Base-by-base conservation (phyloP, 495 filamentous ascomycete species). In the Saxispiralis lemnorum region DNA sequence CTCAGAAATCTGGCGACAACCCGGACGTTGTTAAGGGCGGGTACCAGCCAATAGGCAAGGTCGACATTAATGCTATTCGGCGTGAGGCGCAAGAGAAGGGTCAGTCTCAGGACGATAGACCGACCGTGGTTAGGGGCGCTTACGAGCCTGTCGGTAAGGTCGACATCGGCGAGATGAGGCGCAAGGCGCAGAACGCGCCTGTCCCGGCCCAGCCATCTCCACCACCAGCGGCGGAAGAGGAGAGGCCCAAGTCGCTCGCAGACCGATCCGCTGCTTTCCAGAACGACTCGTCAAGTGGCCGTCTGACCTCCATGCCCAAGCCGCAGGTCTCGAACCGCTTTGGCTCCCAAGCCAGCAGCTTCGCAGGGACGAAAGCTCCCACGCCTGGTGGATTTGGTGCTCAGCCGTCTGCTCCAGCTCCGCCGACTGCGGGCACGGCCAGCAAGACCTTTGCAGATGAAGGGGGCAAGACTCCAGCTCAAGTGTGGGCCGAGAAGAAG, bases 401-500 rank as follows among this genome's bases (percentile, higher is more conserved):
- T 6, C 71, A 70, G 37, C 55, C 72, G 12, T 57, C 66, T 11
- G 57, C 73, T 15, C 41, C 50, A 9, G 51, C 70, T 32, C 56
- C 68, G 7, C 60, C 72, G 0, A 75, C 75, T 28, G 66, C 92
- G 36, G 86, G 86, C 18, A 69, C 73, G 45, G 86, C 86, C 31
- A 92, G 85, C 60, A 72, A 81, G 51, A 93, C 84, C 17, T 97
- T 93, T 67, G 88, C 89, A 2, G 84, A 95, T 45, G 68, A 92
- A 61, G 88, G 81, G 45, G 88, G 86, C 37, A 99, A 96, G 64
- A 95, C 89, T 6, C 89, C 89, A 14, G 86, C 92, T 17, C 89
- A 99, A 57, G 59, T 93, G 14, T 99, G 89, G 89, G 87, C 87
- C 0, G 89, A 99, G 63, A 92, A 81, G 61, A 97, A 95, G 65